phyloP scores from a whole-genome alignment of 1,284 basidiomycete genomes.

The Ceratobasidium sp. region DNA sequence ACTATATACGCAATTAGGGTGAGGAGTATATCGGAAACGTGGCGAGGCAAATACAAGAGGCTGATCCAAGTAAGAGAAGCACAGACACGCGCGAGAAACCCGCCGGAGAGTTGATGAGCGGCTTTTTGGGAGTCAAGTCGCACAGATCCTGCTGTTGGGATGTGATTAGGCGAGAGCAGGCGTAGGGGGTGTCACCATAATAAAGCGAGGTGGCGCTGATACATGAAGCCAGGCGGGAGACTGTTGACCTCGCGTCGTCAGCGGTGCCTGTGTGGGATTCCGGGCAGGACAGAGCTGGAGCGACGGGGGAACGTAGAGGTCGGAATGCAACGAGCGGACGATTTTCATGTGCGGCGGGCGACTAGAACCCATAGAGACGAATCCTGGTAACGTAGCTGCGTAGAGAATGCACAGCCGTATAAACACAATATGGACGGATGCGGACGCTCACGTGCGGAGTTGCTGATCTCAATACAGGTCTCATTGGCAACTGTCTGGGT shows the following conservation, averaged over 20 bases:
- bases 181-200: constrained; percentile 39
- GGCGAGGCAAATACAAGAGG: constrained; percentile 38
- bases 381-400: constrained; percentile 12
- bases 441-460: not conserved
- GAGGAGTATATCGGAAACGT: constrained; percentile 33
- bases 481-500: constrained; percentile 34
- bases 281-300: constrained; percentile 21
- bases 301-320: constrained; percentile 22
- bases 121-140: constrained; percentile 33
- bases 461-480: constrained; percentile 20
- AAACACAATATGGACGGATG: too few relatives aligned
- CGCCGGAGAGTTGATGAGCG: constrained; percentile 26
- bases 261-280: constrained; percentile 21
- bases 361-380: constrained; percentile 37
- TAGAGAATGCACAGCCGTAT: constrained; percentile 29
- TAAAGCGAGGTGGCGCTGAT: constrained; percentile 11
- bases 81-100: constrained; percentile 23
- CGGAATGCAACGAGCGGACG: constrained; percentile 29
- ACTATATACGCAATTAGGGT: constrained; percentile 22
- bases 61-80: constrained; percentile 20
- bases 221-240: constrained; percentile 26
- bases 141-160: constrained; percentile 32
- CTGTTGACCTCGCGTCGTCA: constrained; percentile 14
- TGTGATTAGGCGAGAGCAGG: constrained; percentile 29
- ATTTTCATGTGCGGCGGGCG: constrained; percentile 31